Conservation (phyloP, 495 filamentous ascomycete genomes). For the Penicillium coprophilum region DNA sequence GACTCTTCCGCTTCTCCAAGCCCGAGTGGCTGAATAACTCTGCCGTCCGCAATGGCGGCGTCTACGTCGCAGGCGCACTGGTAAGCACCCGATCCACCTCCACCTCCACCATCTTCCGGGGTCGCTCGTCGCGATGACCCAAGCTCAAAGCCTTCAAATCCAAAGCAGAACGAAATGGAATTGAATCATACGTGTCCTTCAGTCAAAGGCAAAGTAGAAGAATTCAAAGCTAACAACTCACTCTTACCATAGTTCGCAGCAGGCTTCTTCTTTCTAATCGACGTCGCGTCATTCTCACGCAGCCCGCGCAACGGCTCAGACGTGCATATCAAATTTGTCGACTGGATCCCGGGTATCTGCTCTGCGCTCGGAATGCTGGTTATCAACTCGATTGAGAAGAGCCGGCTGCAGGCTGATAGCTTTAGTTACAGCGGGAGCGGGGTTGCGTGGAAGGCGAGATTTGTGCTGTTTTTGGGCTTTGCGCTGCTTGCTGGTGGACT, state of each 20-base stretch:
- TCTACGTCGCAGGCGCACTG: conserved; percentile 82
- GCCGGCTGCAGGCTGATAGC: conserved; percentile 76
- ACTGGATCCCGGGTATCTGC: conserved; percentile 99
- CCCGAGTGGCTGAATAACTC: conserved; percentile 90
- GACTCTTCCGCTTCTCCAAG: conserved; percentile 75
- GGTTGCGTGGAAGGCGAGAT: conserved; percentile 93
- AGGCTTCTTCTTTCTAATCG: conserved; percentile 94
- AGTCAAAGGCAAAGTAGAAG: not conserved
- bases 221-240: conserved; percentile 21
- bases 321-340: conserved; percentile 91
- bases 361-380: conserved; percentile 92
- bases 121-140: not conserved
- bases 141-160: not conserved
- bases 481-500: conserved; percentile 91
- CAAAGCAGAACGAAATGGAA: not conserved
- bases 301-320: conserved; percentile 72
- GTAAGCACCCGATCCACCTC: conserved; percentile 51
- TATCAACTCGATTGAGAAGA: conserved; percentile 98
- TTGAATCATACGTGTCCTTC: not conserved
- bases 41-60: conserved; percentile 75
- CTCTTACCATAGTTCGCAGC: conserved; percentile 75
- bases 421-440: conserved; percentile 83
- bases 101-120: conserved; percentile 5
- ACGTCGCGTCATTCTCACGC: conserved; percentile 83
- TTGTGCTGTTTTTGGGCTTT: conserved; percentile 95